Conservation (phyloP, 345 rosid genomes). For the Cardiospermum halicacabum region DNA sequence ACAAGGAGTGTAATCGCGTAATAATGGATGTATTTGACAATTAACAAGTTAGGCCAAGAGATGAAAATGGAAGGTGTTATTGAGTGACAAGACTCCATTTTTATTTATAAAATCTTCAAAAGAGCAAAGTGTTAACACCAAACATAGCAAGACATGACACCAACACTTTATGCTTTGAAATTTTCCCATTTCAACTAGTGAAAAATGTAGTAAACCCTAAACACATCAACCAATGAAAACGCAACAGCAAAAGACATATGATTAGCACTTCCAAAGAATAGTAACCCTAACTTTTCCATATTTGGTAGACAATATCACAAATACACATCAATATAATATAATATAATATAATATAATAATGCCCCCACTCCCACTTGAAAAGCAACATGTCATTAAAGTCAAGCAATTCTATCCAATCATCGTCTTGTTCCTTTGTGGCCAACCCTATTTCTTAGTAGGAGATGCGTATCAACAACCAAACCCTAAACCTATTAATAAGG, state of each 20-base stretch:
- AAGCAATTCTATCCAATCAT: slow-evolving; percentile 19
- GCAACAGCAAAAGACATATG: slow-evolving; percentile 6
- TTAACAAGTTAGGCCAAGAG: no score
- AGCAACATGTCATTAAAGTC: slow-evolving; percentile 17
- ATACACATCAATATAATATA: no score
- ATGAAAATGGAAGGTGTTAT: not conserved
- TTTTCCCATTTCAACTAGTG: slow-evolving; percentile 10
- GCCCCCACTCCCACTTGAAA: slow-evolving; percentile 30
- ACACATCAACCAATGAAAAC: slow-evolving; percentile 5
- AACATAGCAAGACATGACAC: slow-evolving; percentile 30
- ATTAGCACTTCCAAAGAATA: slow-evolving; percentile 17
- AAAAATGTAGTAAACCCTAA: no score
- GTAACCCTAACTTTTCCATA: slow-evolving; percentile 13
- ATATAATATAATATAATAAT: no score
- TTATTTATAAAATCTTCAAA: slow-evolving; percentile 5
- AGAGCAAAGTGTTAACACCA: slow-evolving; percentile 7
- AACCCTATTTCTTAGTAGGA: slow-evolving; percentile 23
- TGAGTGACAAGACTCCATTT: slow-evolving; percentile 13
- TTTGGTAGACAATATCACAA: slow-evolving; percentile 20
- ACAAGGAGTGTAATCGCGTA: no score
- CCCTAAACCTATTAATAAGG: slow-evolving; percentile 12
- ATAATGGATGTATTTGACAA: no score
- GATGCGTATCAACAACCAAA: slow-evolving; percentile 21
- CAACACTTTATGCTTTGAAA: slow-evolving; percentile 13
- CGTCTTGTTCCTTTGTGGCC: slow-evolving; percentile 13